Percentiles rank a stretch among this genome's conserved stretches.
These are phyloP conservation scores for Hymenoscyphus linearis DNA, from an alignment of 2,329 filamentous ascomycete species.

Conservation along the genomic window DNA sequence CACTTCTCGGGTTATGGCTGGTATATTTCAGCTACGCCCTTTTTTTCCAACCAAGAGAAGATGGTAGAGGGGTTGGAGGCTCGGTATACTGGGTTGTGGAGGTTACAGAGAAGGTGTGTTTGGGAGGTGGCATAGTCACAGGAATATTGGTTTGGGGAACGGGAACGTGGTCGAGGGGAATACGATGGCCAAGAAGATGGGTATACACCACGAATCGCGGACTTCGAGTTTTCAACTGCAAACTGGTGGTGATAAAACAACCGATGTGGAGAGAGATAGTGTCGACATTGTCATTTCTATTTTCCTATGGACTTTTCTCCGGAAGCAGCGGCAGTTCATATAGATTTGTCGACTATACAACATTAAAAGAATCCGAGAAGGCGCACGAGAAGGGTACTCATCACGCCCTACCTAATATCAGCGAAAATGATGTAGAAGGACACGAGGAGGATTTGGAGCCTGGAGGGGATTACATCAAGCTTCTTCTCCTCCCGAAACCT, in stretches of 20 bases:
- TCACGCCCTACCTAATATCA: constrained; percentile 37
- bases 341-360: constrained; percentile 65
- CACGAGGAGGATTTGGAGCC: constrained; percentile 87
- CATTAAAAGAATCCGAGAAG: constrained; percentile 56
- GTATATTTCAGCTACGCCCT: constrained; percentile 81
- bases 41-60: constrained; percentile 92
- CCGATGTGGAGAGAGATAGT: constrained; percentile 75
- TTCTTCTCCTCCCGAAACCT: constrained; percentile 13
- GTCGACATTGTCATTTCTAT: constrained; percentile 68
- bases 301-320: constrained; percentile 70
- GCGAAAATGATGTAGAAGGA: constrained; percentile 55
- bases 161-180: constrained; percentile 91
- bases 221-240: constrained; percentile 88
- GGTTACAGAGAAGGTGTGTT: constrained; percentile 81
- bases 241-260: constrained; percentile 82
- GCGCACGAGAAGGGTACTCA: constrained; percentile 44
- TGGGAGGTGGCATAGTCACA: constrained; percentile 86
- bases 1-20: constrained; percentile 75
- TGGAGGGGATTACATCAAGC: constrained; percentile 84
- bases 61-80: constrained; percentile 84
- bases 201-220: constrained; percentile 85
- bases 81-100: constrained; percentile 97
- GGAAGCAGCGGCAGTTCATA: constrained; percentile 64
- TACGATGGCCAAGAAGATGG: constrained; percentile 91
- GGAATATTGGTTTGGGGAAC: constrained; percentile 86